A percentile compares a stretch with the other conserved stretches of the same genome.
Conservation (phyloP, 2,329 filamentous ascomycete genomes). For the Colletotrichum kahawae region DNA sequence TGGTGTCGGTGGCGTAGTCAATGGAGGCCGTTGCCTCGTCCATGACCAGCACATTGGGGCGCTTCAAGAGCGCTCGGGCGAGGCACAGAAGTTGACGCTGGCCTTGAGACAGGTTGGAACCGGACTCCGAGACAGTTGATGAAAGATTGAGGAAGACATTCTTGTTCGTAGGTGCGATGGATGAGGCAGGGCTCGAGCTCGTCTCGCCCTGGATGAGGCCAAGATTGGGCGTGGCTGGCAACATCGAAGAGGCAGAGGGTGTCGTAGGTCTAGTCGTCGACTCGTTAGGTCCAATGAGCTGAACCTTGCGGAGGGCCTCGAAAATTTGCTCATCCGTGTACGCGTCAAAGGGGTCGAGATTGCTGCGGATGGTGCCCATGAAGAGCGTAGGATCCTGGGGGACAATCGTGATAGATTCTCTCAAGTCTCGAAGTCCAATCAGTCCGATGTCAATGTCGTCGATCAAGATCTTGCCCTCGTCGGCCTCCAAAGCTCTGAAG, state of each 20-base stretch:
- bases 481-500: constrained; percentile 92
- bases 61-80: constrained; percentile 89
- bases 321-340: constrained; percentile 94
- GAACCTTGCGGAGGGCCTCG: constrained; percentile 82
- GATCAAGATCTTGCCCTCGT: constrained; percentile 86
- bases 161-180: constrained; percentile 73
- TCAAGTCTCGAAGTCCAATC: constrained; percentile 92
- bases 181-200: constrained; percentile 19
- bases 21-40: constrained; percentile 98
- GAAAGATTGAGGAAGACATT: constrained; percentile 91
- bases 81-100: constrained; percentile 95
- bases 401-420: constrained; percentile 95
- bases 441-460: constrained; percentile 88
- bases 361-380: constrained; percentile 87
- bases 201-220: constrained; percentile 1
- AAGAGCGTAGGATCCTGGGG: constrained; percentile 97
- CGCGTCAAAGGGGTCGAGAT: constrained; percentile 88
- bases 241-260: constrained; percentile 24
- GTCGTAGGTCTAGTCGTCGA: constrained; percentile 31
- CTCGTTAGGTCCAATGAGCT: constrained; percentile 75
- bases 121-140: constrained; percentile 85
- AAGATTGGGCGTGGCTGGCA: constrained; percentile 18
- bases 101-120: constrained; percentile 92
- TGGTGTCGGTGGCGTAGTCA: constrained; percentile 92
- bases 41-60: constrained; percentile 95